These are phyloP conservation scores for Aegilops umbellulata DNA, from an alignment of 176 grass and related monocot species.

Conservation along the genomic window DNA sequence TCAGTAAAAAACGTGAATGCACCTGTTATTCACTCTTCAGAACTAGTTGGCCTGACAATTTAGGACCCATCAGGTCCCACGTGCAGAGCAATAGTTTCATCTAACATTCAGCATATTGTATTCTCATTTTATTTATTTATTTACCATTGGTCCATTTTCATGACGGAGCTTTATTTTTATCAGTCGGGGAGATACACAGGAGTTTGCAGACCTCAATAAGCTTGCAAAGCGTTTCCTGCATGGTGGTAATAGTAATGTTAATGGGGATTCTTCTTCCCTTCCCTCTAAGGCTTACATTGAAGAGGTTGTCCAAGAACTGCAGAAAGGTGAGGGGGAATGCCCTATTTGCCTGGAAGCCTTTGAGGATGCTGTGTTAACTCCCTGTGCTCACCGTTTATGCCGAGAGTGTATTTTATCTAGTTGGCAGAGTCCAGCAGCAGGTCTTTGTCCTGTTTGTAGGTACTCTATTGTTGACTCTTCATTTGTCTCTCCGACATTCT, in stretches of 20 bases:
- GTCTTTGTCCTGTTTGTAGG: constrained; percentile 96
- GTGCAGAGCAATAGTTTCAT: neutral
- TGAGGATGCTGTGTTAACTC: constrained; percentile 93
- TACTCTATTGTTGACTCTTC: constrained; percentile 22
- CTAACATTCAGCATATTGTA: neutral
- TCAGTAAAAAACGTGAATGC: too few relatives aligned
- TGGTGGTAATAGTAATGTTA: constrained; percentile 47
- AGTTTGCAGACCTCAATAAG: constrained; percentile 91
- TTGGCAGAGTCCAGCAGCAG: constrained; percentile 63
- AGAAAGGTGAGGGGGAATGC: constrained; percentile 88
- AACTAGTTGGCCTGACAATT: neutral
- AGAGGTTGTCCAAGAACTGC: constrained; percentile 79
- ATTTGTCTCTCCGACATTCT: neutral
- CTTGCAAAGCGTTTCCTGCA: constrained; percentile 75
- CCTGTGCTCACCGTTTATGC: constrained; percentile 89
- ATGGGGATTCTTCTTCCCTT: constrained; percentile 44
- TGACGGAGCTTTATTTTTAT: constrained; percentile 35
- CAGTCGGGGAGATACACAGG: constrained; percentile 93
- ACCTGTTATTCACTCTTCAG: too few relatives aligned
- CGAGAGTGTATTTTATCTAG: constrained; percentile 88
- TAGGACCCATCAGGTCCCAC: neutral
- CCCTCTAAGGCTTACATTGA: constrained; percentile 83
- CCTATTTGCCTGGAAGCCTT: constrained; percentile 97
- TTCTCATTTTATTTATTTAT: neutral
- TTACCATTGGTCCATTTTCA: constrained; percentile 12